Evolutionary conservation across 1,284 basidiomycete species (phyloP).

Genomic region (Rhodofomes roseus): DNA sequence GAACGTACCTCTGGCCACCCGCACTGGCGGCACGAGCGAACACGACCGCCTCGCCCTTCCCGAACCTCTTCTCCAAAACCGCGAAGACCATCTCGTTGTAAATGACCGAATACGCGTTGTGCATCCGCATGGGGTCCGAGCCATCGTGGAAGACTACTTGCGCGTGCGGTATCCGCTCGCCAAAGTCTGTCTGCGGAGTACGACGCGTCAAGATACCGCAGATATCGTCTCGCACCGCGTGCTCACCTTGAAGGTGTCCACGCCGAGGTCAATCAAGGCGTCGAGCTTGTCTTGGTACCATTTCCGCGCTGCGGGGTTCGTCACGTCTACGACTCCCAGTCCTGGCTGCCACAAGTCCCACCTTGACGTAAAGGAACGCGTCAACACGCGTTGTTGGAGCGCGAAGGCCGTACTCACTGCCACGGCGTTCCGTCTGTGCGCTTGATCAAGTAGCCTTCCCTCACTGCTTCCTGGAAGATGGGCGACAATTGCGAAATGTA

Average conservation of each 20-base stretch:
- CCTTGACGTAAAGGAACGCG: conserved; percentile 23
- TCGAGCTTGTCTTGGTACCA: conserved; percentile 65
- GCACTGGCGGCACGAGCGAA: conserved; percentile 66
- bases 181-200: conserved; percentile 60
- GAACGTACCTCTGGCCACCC: conserved; percentile 57
- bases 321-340: conserved; percentile 66
- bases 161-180: conserved; percentile 62
- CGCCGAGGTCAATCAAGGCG: conserved; percentile 62
- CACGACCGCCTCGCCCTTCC: conserved; percentile 63
- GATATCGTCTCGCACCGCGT: background rate
- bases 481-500: conserved; percentile 68
- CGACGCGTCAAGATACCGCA: background rate
- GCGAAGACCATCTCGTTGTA: conserved; percentile 73
- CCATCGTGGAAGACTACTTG: conserved; percentile 62
- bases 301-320: conserved; percentile 63
- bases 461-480: conserved; percentile 66
- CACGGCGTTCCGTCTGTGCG: conserved; percentile 65
- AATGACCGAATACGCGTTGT: conserved; percentile 61
- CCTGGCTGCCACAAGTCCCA: conserved; percentile 77
- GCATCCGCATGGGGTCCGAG: conserved; percentile 65
- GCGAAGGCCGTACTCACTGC: conserved; percentile 38
- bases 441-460: conserved; percentile 68
- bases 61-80: conserved; percentile 54
- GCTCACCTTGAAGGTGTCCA: conserved; percentile 66
- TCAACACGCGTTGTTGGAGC: too few species aligned